Conservation (phyloP, 2,329 filamentous ascomycete genomes). For the Penicillium sp. region DNA sequence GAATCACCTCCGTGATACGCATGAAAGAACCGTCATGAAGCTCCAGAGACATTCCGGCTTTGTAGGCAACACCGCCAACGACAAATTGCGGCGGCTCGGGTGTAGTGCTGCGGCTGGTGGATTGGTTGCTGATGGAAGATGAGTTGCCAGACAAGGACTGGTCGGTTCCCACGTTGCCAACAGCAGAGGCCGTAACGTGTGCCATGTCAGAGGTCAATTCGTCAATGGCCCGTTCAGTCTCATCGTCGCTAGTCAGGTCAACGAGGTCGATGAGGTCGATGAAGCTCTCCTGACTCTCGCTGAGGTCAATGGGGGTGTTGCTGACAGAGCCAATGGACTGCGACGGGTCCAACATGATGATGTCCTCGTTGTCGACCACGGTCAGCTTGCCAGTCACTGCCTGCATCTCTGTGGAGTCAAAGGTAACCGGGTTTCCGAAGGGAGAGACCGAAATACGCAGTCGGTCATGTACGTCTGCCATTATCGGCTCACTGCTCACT, state of each 20-base stretch:
- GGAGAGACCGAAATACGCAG: background rate
- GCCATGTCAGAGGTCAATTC: slow-evolving; percentile 1
- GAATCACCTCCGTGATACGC: slow-evolving; percentile 39
- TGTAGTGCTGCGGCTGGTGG: background rate
- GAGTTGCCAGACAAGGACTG: background rate
- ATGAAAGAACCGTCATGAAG: slow-evolving; percentile 43
- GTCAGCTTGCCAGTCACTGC: background rate
- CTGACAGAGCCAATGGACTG: background rate
- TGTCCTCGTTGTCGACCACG: background rate
- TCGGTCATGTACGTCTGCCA: background rate
- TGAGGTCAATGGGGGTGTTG: background rate
- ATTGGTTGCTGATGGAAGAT: background rate
- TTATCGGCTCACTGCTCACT: background rate
- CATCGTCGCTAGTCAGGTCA: background rate
- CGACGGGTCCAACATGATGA: background rate
- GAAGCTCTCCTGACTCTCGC: background rate
- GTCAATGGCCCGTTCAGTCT: background rate
- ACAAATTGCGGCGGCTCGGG: slow-evolving; percentile 6
- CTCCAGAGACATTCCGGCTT: slow-evolving; percentile 36
- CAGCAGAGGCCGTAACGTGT: background rate
- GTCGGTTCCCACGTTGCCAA: background rate
- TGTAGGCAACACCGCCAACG: slow-evolving; percentile 25
- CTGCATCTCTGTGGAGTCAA: background rate
- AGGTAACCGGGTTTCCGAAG: background rate
- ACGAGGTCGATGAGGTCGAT: background rate